Conservation (phyloP, 164 flowering plant species). For the Macadamia integrifolia region DNA sequence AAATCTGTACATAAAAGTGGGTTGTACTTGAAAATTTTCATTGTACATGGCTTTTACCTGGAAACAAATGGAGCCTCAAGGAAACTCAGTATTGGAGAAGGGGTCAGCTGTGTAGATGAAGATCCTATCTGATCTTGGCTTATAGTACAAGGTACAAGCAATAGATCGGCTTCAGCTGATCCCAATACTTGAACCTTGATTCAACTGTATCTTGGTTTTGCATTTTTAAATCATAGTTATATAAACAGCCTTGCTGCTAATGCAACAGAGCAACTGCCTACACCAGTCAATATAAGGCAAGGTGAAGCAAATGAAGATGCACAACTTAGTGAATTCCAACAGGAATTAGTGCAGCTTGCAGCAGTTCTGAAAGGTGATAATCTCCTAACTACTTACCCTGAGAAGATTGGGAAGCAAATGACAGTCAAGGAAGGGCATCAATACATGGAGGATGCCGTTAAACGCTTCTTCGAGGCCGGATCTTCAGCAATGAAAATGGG, state of each 20-base stretch:
- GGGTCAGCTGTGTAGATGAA: no score
- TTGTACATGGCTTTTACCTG: no score
- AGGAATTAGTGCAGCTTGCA: conserved; percentile 61
- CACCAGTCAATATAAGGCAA: conserved; percentile 42
- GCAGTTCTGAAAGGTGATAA: conserved; percentile 57
- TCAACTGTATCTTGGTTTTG: no score
- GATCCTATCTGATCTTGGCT: no score
- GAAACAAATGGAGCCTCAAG: no score
- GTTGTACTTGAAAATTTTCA: no score
- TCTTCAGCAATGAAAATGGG: conserved; percentile 43
- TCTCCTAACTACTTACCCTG: conserved; percentile 31
- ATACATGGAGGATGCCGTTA: conserved; percentile 55
- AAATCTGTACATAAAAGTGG: no score
- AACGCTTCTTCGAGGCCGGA: conserved; percentile 50
- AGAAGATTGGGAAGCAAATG: conserved; percentile 38
- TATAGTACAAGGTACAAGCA: no score
- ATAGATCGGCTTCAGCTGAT: no score
- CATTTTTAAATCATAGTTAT: no score
- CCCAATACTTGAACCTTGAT: no score
- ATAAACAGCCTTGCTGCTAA: not conserved
- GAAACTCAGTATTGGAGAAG: no score
- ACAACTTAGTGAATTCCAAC: conserved; percentile 53
- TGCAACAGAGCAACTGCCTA: conserved; percentile 41
- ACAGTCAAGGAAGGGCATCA: conserved; percentile 45
- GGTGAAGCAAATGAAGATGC: conserved; percentile 47